phyloP scores from a whole-genome alignment of 768 basidiomycete genomes.

The Naematelia aurantialba region DNA sequence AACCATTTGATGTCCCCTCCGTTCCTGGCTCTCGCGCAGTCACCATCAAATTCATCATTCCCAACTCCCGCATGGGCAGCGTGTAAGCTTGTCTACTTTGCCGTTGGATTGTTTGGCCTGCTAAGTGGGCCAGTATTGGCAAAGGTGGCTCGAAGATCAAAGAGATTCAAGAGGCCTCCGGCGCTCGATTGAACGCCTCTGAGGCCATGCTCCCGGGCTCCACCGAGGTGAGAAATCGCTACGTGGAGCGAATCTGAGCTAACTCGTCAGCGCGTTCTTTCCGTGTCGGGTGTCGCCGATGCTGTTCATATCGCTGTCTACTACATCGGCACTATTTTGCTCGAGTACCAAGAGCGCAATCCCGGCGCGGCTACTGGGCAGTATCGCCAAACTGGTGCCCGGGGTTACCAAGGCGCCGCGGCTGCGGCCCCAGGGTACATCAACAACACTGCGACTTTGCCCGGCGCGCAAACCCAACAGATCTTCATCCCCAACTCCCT shows the following conservation, averaged over 20 bases:
- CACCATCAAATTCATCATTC: constrained; percentile 99
- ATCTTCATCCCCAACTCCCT: constrained; percentile 98
- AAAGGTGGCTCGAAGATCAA: constrained; percentile 98
- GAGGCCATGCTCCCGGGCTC: constrained; percentile 98
- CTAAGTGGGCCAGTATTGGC: constrained; percentile 60
- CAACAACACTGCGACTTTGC: constrained; percentile 13
- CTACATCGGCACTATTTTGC: constrained; percentile 94
- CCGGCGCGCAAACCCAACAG: constrained; percentile 79
- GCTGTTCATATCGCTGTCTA: constrained; percentile 99
- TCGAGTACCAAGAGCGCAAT: constrained; percentile 70
- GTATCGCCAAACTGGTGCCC: constrained; percentile 60
- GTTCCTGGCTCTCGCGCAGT: constrained; percentile 97
- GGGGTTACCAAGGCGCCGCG: constrained; percentile 54
- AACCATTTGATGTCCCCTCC: constrained; percentile 95
- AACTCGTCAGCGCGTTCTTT: constrained; percentile 76
- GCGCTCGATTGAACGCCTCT: constrained; percentile 90
- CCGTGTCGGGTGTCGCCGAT: constrained; percentile 96
- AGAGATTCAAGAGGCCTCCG: constrained; percentile 98
- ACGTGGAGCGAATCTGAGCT: neutral
- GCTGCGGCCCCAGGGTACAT: constrained; percentile 12
- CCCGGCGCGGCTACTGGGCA: constrained; percentile 53
- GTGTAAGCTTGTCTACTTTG: constrained; percentile 53
- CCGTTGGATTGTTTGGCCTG: neutral
- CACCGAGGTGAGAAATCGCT: constrained; percentile 71
- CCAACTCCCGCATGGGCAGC: constrained; percentile 97